These are phyloP conservation scores for Urtica urens DNA, from an alignment of 306 rosid genomes.

Conservation along the genomic window DNA sequence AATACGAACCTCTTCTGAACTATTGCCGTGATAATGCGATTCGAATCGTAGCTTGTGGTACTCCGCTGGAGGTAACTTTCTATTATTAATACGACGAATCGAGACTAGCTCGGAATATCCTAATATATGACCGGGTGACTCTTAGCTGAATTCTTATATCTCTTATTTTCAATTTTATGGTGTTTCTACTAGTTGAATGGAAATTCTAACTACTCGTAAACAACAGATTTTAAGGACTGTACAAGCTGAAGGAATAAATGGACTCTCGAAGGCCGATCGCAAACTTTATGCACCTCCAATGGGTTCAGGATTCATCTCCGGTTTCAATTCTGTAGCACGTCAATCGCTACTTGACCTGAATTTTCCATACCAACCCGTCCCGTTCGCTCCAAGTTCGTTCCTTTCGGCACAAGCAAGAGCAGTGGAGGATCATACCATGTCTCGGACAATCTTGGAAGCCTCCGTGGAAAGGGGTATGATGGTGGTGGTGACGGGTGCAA, in stretches of 20 bases:
- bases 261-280: conserved; percentile 75
- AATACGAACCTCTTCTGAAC: conserved; percentile 79
- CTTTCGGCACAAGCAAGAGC: conserved; percentile 87
- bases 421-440: conserved; percentile 80
- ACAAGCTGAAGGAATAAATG: conserved; percentile 81
- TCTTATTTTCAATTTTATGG: conserved; percentile 5
- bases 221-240: conserved; percentile 75
- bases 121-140: not conserved
- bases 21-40: conserved; percentile 71
- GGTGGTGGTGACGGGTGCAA: conserved; percentile 83
- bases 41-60: conserved; percentile 69
- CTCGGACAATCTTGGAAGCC: conserved; percentile 53
- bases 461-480: conserved; percentile 66
- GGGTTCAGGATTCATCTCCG: conserved; percentile 90
- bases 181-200: not conserved
- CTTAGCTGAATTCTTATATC: not conserved
- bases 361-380: conserved; percentile 38
- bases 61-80: conserved; percentile 54
- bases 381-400: conserved; percentile 87
- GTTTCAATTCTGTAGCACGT: conserved; percentile 53
- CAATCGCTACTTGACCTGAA: conserved; percentile 38
- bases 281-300: conserved; percentile 79
- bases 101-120: not conserved
- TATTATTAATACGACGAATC: conserved; percentile 7
- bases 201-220: conserved; percentile 4